Conservation (phyloP, 129 eudicot species). For the Tagetes erecta region DNA sequence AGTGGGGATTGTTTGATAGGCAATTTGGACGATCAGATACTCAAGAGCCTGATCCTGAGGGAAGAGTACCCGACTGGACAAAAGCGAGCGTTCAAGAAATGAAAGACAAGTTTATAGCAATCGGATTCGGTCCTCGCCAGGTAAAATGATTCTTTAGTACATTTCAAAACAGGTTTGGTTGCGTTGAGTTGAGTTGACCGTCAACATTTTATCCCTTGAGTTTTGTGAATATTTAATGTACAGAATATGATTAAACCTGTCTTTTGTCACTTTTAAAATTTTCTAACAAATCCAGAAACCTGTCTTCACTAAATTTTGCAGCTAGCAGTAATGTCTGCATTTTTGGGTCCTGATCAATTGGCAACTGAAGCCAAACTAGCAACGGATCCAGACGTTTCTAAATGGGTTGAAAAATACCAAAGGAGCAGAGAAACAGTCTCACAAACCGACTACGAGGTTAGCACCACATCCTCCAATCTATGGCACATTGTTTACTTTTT, state of each 20-base stretch:
- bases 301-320: slow-evolving; percentile 39
- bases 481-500: not conserved
- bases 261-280: not conserved
- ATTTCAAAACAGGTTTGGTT: not conserved
- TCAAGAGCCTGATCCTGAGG: slow-evolving; percentile 92
- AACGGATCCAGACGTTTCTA: slow-evolving; percentile 69
- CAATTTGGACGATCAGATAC: slow-evolving; percentile 82
- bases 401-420: slow-evolving; percentile 96
- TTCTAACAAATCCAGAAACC: not conserved
- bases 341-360: slow-evolving; percentile 86
- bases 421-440: slow-evolving; percentile 97
- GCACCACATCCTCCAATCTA: not conserved
- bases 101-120: slow-evolving; percentile 74
- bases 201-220: not conserved
- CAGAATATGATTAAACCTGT: not conserved
- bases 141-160: slow-evolving; percentile 28
- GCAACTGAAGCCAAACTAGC: slow-evolving; percentile 82
- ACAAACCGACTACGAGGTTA: slow-evolving; percentile 91
- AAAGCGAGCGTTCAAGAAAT: slow-evolving; percentile 82
- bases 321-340: slow-evolving; percentile 99
- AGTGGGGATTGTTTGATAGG: slow-evolving; percentile 93
- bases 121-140: slow-evolving; percentile 98
- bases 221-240: not conserved
- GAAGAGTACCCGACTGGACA: slow-evolving; percentile 87
- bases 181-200: not conserved